These are phyloP conservation scores for Globisporangium polare DNA, from an alignment of 352 stramenopile genomes.

Conservation along the genomic window DNA sequence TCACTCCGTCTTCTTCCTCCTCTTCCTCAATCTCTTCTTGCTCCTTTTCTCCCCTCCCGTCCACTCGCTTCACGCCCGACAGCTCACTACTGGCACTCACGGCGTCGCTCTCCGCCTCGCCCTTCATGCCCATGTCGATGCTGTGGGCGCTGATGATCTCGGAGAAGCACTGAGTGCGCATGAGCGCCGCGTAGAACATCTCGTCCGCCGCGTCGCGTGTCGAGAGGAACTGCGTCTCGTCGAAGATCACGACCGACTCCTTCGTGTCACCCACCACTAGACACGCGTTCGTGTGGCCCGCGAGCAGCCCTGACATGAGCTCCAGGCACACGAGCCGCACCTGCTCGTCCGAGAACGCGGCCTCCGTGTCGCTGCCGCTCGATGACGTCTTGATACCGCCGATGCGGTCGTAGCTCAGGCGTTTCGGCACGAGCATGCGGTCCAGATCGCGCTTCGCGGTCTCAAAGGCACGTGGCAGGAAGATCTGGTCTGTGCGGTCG, in stretches of 20 bases:
- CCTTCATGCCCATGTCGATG: constrained; percentile 49
- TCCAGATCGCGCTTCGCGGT: constrained; percentile 53
- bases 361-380: background rate
- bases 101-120: constrained; percentile 21
- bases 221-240: constrained; percentile 79
- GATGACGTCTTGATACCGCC: constrained; percentile 15
- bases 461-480: constrained; percentile 50
- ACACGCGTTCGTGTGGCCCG: constrained; percentile 66
- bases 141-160: constrained; percentile 78
- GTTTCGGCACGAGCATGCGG: constrained; percentile 36
- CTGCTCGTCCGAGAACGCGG: constrained; percentile 27
- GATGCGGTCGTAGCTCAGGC: constrained; percentile 36
- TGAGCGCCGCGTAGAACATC: constrained; percentile 60
- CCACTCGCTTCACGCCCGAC: background rate
- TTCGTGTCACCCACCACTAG: constrained; percentile 82
- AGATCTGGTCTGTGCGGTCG: constrained; percentile 34
- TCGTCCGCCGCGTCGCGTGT: constrained; percentile 51
- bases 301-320: constrained; percentile 57
- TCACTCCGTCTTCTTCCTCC: constrained; percentile 46
- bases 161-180: constrained; percentile 82
- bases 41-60: constrained; percentile 10
- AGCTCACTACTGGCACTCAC: background rate
- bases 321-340: constrained; percentile 66
- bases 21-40: constrained; percentile 22
- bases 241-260: constrained; percentile 86